phyloP scores from a whole-genome alignment of 192 early-diverging fungal genomes.

The Linderina pennispora region DNA sequence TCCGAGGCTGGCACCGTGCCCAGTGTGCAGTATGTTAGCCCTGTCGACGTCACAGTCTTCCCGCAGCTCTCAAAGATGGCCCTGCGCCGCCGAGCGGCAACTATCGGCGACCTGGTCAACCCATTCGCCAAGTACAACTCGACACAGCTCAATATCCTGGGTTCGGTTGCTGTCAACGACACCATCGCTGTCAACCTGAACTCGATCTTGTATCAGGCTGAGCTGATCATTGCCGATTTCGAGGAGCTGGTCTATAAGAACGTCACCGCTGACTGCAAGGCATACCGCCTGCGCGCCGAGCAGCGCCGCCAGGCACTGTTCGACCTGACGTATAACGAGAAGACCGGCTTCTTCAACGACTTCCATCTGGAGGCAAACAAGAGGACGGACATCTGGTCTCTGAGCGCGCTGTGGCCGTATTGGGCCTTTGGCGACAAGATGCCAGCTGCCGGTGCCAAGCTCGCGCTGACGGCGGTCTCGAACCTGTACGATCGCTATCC shows the following conservation, averaged over 20 bases:
- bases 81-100: conserved; percentile 9
- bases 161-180: conserved; percentile 46
- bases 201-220: conserved; percentile 54
- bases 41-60: conserved; percentile 2
- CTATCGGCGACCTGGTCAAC: conserved; percentile 16
- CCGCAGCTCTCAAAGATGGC: conserved; percentile 21
- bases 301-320: conserved; percentile 49
- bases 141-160: conserved; percentile 34
- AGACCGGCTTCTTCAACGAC: conserved; percentile 48
- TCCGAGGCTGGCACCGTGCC: conserved; percentile 29
- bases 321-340: conserved; percentile 50
- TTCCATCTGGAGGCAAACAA: conserved; percentile 46
- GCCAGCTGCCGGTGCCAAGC: conserved; percentile 9
- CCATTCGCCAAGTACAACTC: conserved; percentile 21
- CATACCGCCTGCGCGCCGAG: conserved; percentile 25
- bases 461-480: conserved; percentile 42
- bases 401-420: conserved; percentile 56
- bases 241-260: conserved; percentile 10
- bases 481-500: conserved; percentile 42
- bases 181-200: conserved; percentile 66
- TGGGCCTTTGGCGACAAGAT: conserved; percentile 47
- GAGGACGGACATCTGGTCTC: conserved; percentile 43
- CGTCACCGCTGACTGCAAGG: neutral
- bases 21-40: conserved; percentile 25
- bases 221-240: conserved; percentile 25